Percentiles rank a stretch among this genome's conserved stretches.
These are phyloP conservation scores for Yamadazyma sp. DNA, from an alignment of 1,139 yeast genomes.

Conservation along the genomic window DNA sequence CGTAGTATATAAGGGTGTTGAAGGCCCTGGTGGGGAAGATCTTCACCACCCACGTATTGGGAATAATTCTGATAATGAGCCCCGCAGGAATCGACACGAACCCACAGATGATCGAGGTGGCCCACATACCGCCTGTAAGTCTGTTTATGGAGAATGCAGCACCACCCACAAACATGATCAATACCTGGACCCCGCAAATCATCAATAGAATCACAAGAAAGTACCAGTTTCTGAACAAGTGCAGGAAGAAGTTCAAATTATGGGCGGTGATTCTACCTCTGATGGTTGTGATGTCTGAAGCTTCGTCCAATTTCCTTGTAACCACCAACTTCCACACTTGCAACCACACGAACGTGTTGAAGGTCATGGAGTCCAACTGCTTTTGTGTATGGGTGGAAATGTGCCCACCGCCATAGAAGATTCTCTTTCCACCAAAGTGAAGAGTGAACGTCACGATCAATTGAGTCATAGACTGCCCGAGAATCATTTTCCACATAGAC, in stretches of 20 bases:
- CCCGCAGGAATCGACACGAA: slow-evolving; percentile 82
- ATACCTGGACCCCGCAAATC: slow-evolving; percentile 79
- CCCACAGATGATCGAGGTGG: slow-evolving; percentile 82
- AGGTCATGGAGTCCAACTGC: slow-evolving; percentile 79
- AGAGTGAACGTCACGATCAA: slow-evolving; percentile 73
- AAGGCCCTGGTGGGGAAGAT: slow-evolving; percentile 68
- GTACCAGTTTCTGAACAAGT: slow-evolving; percentile 78
- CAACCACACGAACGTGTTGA: slow-evolving; percentile 96
- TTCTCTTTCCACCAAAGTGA: slow-evolving; percentile 70
- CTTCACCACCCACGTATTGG: slow-evolving; percentile 73
- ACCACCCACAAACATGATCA: slow-evolving; percentile 97
- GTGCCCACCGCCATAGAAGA: slow-evolving; percentile 52
- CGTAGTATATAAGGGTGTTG: slow-evolving; percentile 43
- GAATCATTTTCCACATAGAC: slow-evolving; percentile 98
- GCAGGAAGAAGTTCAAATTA: slow-evolving; percentile 79
- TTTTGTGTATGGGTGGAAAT: slow-evolving; percentile 48
- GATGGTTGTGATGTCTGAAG: slow-evolving; percentile 60
- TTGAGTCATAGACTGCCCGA: slow-evolving; percentile 83
- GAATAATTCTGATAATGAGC: slow-evolving; percentile 68
- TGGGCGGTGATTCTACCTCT: slow-evolving; percentile 56
- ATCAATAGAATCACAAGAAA: slow-evolving; percentile 69
- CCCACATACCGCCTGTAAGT: slow-evolving; percentile 89
- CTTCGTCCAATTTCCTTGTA: slow-evolving; percentile 89
- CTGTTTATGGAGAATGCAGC: slow-evolving; percentile 83
- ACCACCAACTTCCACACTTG: slow-evolving; percentile 93